A percentile compares a stretch with the other conserved stretches of the same genome.
Conservation (phyloP, 2,329 filamentous ascomycete species). For the Neofusicoccum ribis region DNA sequence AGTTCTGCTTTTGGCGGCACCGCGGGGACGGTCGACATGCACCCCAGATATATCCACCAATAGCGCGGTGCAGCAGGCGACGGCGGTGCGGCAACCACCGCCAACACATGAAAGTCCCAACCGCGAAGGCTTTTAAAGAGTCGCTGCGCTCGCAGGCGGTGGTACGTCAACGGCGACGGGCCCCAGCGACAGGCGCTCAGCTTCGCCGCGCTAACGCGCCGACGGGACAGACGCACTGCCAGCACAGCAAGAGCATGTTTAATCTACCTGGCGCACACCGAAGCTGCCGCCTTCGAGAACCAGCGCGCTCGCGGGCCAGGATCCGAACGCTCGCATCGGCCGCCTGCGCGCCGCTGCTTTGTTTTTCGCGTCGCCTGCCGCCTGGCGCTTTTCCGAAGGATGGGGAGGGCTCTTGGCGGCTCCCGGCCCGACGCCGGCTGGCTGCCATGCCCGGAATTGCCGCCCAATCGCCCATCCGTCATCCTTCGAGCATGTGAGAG, state of each 20-base stretch:
- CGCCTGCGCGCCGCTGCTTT: background rate
- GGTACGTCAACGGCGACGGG: background rate
- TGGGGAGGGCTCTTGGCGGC: background rate
- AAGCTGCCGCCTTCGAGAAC: background rate
- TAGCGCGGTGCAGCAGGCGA: background rate
- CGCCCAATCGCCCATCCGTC: background rate
- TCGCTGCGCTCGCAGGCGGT: background rate
- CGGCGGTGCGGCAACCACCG: background rate
- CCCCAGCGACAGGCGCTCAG: background rate
- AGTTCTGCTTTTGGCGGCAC: background rate
- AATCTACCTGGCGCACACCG: background rate
- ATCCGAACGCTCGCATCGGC: background rate
- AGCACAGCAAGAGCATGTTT: conserved; percentile 1
- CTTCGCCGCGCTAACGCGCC: background rate
- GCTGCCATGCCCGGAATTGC: background rate
- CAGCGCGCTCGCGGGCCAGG: background rate
- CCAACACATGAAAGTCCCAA: background rate
- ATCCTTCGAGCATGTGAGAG: background rate
- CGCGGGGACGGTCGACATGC: conserved; percentile 3
- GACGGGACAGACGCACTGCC: background rate
- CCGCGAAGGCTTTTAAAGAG: background rate
- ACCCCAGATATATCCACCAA: conserved; percentile 9
- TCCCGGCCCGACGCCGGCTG: background rate
- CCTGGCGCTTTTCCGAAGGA: background rate
- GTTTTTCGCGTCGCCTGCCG: background rate